Conservation (phyloP, 2,329 filamentous ascomycete genomes). For the Pleochaeta shiraiana region DNA sequence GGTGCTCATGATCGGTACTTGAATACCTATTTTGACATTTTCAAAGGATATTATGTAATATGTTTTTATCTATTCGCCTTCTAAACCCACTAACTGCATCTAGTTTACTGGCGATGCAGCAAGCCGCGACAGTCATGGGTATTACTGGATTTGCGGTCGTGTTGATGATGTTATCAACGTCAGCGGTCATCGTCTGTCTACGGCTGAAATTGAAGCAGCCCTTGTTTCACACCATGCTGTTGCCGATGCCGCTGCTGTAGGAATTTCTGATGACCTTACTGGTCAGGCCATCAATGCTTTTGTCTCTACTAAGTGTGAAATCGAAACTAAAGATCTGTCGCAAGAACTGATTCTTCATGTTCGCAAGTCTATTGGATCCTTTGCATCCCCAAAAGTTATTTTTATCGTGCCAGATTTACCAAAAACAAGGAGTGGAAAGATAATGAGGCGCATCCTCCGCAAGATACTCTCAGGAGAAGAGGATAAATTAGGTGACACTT, state of each 20-base stretch:
- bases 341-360: conserved; percentile 37
- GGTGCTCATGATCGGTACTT: conserved; percentile 96
- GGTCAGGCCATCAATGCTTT: conserved; percentile 97
- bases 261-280: conserved; percentile 79
- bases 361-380: conserved; percentile 50
- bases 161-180: conserved; percentile 99
- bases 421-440: conserved; percentile 96
- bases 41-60: conserved; percentile 92
- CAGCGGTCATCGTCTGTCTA: conserved; percentile 85
- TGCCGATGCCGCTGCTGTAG: conserved; percentile 88
- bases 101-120: conserved; percentile 87
- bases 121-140: conserved; percentile 89
- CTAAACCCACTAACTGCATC: conserved; percentile 7
- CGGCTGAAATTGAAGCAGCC: conserved; percentile 93
- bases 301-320: conserved; percentile 72
- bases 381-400: conserved; percentile 87
- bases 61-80: neutral
- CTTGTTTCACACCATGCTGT: conserved; percentile 80
- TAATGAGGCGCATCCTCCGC: conserved; percentile 89
- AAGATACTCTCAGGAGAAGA: conserved; percentile 97
- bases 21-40: conserved; percentile 96
- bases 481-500: conserved; percentile 84
- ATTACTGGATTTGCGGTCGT: conserved; percentile 98
- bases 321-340: conserved; percentile 53
- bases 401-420: conserved; percentile 83